phyloP scores from a whole-genome alignment of 768 basidiomycete genomes.

The Mycena floridula region DNA sequence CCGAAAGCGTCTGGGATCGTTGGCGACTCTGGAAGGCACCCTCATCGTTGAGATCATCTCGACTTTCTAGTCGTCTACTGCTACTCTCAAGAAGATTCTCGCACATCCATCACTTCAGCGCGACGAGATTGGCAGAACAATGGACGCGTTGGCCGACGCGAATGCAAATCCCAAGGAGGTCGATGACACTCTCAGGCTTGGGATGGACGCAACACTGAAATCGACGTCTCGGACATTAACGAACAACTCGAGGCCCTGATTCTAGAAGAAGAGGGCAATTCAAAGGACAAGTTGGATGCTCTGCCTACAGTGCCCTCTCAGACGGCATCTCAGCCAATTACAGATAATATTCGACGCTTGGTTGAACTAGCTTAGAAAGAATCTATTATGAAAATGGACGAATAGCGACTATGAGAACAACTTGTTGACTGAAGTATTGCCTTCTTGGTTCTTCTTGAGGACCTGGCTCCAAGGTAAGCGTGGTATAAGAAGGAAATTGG shows the following conservation, averaged over 20 bases:
- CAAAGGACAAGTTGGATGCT: no score
- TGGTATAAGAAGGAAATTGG: constrained; percentile 3
- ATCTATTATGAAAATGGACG: no score
- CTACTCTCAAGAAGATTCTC: constrained; percentile 70
- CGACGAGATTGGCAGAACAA: constrained; percentile 77
- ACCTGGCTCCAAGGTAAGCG: constrained; percentile 34
- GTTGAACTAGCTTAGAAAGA: no score
- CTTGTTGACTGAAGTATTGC: constrained; percentile 91
- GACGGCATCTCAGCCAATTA: no score
- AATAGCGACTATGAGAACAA: constrained; percentile 87
- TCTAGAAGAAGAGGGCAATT: no score
- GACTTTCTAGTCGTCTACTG: constrained; percentile 77
- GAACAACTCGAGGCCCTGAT: no score
- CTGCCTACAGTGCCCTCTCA: no score
- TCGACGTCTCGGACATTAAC: no score
- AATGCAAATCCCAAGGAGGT: constrained; percentile 80
- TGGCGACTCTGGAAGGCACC: constrained; percentile 71
- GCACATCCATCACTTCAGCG: constrained; percentile 74
- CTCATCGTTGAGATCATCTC: constrained; percentile 78
- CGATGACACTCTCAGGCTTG: constrained; percentile 68
- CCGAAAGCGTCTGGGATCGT: constrained; percentile 64
- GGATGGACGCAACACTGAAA: no score
- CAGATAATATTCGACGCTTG: no score
- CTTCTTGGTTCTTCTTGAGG: constrained; percentile 94
- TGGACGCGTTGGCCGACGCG: constrained; percentile 82